phyloP scores from a whole-genome alignment of 495 filamentous ascomycete species.

The Chaetomium fimeti region DNA sequence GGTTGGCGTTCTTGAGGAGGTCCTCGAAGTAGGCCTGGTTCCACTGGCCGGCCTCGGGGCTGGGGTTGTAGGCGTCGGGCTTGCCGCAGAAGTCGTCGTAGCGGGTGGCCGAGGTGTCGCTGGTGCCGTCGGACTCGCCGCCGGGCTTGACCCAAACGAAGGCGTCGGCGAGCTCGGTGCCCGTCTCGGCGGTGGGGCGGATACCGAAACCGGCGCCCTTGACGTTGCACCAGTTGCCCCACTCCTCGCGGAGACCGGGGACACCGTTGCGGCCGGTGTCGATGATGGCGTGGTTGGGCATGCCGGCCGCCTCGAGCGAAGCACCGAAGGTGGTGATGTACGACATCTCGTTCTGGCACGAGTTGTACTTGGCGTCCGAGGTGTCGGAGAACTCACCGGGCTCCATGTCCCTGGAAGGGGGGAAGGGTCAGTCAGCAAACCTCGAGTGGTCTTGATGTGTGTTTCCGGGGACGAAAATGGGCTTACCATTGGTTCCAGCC shows the following conservation, averaged over 20 bases:
- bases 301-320: constrained; percentile 59
- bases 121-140: constrained; percentile 78
- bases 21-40: constrained; percentile 77
- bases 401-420: constrained; percentile 44
- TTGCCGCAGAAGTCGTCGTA: constrained; percentile 74
- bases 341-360: constrained; percentile 67
- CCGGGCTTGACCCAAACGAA: constrained; percentile 87
- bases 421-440: not conserved
- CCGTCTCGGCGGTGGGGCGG: constrained; percentile 63
- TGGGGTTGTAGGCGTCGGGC: constrained; percentile 58
- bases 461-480: not conserved
- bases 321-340: constrained; percentile 68
- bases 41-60: constrained; percentile 78
- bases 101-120: constrained; percentile 56
- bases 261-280: constrained; percentile 69
- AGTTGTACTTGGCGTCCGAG: constrained; percentile 54
- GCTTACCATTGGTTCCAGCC: constrained; percentile 68
- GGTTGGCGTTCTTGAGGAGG: constrained; percentile 66
- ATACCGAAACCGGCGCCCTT: constrained; percentile 71
- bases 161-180: constrained; percentile 62
- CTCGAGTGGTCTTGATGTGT: constrained; percentile 21
- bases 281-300: constrained; percentile 71
- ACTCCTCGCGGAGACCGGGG: constrained; percentile 61
- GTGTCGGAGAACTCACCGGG: constrained; percentile 67
- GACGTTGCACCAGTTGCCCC: constrained; percentile 81